Evolutionary conservation across 768 basidiomycete species (phyloP), one percentile per base, ranked within the genome.

Genomic region (Boletus rubroflammeus): DNA sequence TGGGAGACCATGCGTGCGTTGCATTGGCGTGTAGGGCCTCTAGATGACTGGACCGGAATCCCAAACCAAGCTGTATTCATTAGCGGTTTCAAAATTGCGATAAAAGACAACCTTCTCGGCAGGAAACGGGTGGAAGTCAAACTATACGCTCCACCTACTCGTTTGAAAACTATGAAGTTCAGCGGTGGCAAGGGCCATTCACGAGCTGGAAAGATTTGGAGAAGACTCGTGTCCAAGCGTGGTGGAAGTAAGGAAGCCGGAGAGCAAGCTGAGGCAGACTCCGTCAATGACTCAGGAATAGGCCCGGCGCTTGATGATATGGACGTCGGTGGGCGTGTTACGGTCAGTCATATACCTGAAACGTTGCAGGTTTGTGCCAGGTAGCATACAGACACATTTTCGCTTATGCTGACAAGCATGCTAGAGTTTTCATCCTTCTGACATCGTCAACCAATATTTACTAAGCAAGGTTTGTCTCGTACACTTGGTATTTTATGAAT

Each of bases 1-100:
- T 60, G 63, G 55, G 58, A 58, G 21, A 51, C 52, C 19, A 54
- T 39, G 36, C 49, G 53, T 15, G 46, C 56, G 3, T 19, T 58
- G 17, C 49, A 54, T 39, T 54, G 50, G 52, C 56, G 53, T 25
- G 36, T 45, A 19, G 53, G 55, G 2, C 55, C 55, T 3, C 28
- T 43, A 13, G 47, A 35, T 14, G 51, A 44, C n/a, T 32, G 36
- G n/a, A n/a, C 31, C 6, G 13, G 2, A 10, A 31, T 38, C 3
- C 28, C 47, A 44, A 62, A 61, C 39, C 67, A 68, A 48, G 40
- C 53, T 8, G 53, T 65, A 10, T 68, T 65, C 40, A 52, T 67
- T 11, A 55, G 51, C 1, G 66, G 66, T 1, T 65, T 62, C 47
- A 67, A 63, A 17, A 62, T 63, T 13, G 60, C 60, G 10, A 34